Conservation (phyloP, 768 basidiomycete genomes). For the Agaricus sinodeliciosus region DNA sequence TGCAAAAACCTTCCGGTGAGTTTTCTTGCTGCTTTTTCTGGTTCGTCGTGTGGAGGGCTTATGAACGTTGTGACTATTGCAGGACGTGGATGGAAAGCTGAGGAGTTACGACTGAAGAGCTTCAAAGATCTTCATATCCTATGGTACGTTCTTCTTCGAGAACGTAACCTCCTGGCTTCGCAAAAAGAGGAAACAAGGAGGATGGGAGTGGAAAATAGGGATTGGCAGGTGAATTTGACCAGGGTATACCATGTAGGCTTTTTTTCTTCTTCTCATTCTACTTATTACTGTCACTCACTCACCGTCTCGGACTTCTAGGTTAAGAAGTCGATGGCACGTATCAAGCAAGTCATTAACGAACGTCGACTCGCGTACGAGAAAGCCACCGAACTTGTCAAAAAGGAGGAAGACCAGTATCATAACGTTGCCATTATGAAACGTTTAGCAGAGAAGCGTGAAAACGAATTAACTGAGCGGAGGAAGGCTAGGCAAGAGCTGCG, state of each 20-base stretch:
- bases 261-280: not conserved
- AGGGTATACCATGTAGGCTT: constrained; percentile 40
- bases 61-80: constrained; percentile 2
- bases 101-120: constrained; percentile 83
- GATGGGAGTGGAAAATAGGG: constrained; percentile 35
- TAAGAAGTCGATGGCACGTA: constrained; percentile 94
- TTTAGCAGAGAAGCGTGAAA: constrained; percentile 3
- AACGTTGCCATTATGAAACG: constrained; percentile 13
- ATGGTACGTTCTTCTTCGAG: constrained; percentile 88
- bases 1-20: constrained; percentile 23
- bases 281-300: not conserved
- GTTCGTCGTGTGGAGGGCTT: not conserved
- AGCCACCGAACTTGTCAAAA: constrained; percentile 41
- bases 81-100: constrained; percentile 86
- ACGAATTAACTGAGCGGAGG: not conserved
- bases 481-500: not conserved
- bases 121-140: constrained; percentile 92
- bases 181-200: constrained; percentile 76
- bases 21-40: not conserved
- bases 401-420: constrained; percentile 22
- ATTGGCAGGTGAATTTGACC: constrained; percentile 23
- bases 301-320: constrained; percentile 40
- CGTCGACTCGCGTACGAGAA: constrained; percentile 79
- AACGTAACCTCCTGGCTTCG: constrained; percentile 86
- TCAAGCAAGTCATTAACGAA: constrained; percentile 90